Base-by-base conservation (phyloP, 2,329 filamentous ascomycete genomes). In the Curvularia lunata region DNA sequence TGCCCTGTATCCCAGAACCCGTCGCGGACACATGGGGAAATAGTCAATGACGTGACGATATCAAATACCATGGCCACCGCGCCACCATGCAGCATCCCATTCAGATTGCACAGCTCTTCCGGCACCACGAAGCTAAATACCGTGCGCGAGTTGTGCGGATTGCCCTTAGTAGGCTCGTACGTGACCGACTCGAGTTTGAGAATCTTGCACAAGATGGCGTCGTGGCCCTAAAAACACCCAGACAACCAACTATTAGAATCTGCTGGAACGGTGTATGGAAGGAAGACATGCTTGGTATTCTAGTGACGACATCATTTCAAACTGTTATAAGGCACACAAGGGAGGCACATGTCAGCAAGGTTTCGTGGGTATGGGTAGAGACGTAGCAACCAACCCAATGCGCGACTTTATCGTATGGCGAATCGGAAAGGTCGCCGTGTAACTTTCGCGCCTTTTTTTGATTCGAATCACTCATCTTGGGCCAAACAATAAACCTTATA, bases 51-150 rank as follows among this genome's bases (percentile, higher is more conserved):
- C 1, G 81, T 83, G 53, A 80, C 78, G 72, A 86, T 82, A 65
- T 87, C 85, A 58, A 84, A 84, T 42, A 85, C 82, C 5, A 83
- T 73, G 0, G 82, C 80, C 2, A 82, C 82, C 2, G 82, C 83
- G 6, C 83, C 83, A 19, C 84, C 84, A 65, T 86, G 84, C 61
- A 86, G 76, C 30, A 80, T 81, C 1, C 77, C 77, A 30, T 77
- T 75, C 43, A 53, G 38, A 12, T 66, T 85, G 59, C 79, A 78
- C 51, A 84, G 79, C 46, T 72, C 68, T 10, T 67, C 65, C 9
- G 79, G 75, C 16, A 84, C 79, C 3, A 65, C 72, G 58, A 85
- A 76, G 21, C 75, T 76, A 65, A 80, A 84, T 4, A 77, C 75
- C 2, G 74, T 75, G 0, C 73, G 76, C 9, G 78, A 71, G 13